Evolutionary conservation across 805 yeast species (phyloP).

Genomic region (Spathaspora hagerdaliae): DNA sequence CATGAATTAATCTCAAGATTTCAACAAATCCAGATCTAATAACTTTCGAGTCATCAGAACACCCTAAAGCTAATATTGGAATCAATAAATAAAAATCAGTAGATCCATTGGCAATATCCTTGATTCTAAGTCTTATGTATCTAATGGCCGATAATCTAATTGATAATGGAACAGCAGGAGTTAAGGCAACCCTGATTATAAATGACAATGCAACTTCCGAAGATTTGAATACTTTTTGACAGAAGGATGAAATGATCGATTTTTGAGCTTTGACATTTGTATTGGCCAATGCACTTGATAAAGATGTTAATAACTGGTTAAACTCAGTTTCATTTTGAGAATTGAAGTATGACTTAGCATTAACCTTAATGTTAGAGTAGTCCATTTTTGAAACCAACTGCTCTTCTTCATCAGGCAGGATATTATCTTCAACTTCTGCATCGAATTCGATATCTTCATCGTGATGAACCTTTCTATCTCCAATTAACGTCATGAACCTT

Average conservation of each 20-base stretch:
- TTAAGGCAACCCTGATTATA: conserved; percentile 50
- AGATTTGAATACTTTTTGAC: conserved; percentile 28
- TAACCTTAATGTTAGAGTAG: conserved; percentile 11
- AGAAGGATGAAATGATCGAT: conserved; percentile 11
- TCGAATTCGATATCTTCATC: conserved; percentile 32
- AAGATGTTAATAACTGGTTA: conserved; percentile 35
- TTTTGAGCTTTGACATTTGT: conserved; percentile 11
- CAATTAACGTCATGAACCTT: conserved; percentile 62
- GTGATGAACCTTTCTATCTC: conserved; percentile 17
- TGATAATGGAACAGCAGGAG: conserved; percentile 56
- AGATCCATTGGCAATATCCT: conserved; percentile 22
- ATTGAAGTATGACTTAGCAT: conserved; percentile 15
- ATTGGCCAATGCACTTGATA: conserved; percentile 40
- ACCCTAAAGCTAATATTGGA: conserved; percentile 55
- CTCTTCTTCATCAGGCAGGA: conserved; percentile 13
- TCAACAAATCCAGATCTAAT: conserved; percentile 39
- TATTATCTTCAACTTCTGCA: conserved; percentile 21
- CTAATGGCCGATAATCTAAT: conserved; percentile 50
- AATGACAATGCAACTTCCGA: conserved; percentile 52
- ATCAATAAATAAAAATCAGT: conserved; percentile 47
- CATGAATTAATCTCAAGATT: conserved; percentile 18
- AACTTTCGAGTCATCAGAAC: conserved; percentile 46
- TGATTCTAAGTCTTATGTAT: conserved; percentile 31
- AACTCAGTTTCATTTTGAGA: conserved; percentile 37
- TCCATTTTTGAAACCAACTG: conserved; percentile 16